Evolutionary conservation across 768 basidiomycete species (phyloP).

Genomic region (Tricholoma hemisulphureum): DNA sequence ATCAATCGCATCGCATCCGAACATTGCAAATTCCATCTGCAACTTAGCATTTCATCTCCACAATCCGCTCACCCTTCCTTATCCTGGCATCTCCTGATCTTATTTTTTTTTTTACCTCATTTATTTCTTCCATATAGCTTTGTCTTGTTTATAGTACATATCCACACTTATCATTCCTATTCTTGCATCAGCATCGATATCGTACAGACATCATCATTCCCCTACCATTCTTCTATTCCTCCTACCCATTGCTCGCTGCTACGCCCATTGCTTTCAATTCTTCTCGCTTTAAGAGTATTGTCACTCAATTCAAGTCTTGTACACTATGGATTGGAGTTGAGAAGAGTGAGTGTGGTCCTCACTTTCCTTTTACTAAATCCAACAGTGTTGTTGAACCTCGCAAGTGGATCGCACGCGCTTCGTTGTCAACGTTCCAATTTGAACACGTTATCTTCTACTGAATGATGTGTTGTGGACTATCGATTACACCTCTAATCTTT

Average conservation of each 20-base stretch:
- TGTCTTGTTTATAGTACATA: conserved; percentile 3
- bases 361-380: neutral
- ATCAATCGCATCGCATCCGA: conserved; percentile 5
- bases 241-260: neutral
- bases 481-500: too few relatives aligned
- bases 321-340: neutral
- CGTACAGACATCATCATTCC: neutral
- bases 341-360: neutral
- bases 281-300: neutral
- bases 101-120: neutral
- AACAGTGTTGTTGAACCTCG: neutral
- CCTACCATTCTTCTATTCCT: neutral
- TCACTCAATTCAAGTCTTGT: conserved; percentile 2
- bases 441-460: too few relatives aligned
- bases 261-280: neutral
- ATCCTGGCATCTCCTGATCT: neutral
- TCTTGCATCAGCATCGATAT: conserved; percentile 1
- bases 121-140: neutral
- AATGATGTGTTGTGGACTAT: too few relatives aligned
- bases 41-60: neutral
- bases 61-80: neutral
- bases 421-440: too few relatives aligned
- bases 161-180: neutral
- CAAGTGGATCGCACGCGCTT: neutral
- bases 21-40: neutral